Evolutionary conservation across 2,329 filamentous ascomycete species (phyloP).

Genomic region (Fusarium sp.): DNA sequence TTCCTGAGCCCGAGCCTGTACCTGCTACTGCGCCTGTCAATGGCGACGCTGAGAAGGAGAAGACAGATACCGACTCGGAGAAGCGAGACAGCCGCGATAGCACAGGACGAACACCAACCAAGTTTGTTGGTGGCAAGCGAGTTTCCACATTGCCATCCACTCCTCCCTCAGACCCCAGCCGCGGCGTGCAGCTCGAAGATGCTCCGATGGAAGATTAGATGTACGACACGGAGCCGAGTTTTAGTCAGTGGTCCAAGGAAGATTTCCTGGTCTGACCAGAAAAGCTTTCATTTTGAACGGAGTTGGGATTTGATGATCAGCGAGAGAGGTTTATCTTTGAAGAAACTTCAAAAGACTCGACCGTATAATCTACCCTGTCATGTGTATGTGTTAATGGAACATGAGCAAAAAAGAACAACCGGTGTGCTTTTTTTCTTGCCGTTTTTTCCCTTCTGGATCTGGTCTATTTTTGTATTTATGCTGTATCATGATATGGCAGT

Average conservation of each 20-base stretch:
- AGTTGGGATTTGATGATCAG: constrained; percentile 35
- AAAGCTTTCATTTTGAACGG: constrained; percentile 29
- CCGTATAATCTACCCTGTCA: constrained; percentile 38
- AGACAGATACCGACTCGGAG: constrained; percentile 55
- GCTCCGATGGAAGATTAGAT: constrained; percentile 65
- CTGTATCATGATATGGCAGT: constrained; percentile 45
- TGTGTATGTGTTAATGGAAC: constrained; percentile 51
- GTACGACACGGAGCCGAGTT: constrained; percentile 23
- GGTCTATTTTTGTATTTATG: constrained; percentile 48
- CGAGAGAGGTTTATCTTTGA: constrained; percentile 22
- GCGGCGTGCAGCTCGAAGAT: constrained; percentile 67
- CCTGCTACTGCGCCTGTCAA: constrained; percentile 59
- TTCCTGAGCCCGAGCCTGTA: constrained; percentile 71
- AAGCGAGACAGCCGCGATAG: constrained; percentile 79
- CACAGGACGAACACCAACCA: constrained; percentile 61
- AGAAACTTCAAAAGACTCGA: constrained; percentile 21
- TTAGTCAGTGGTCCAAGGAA: constrained; percentile 24
- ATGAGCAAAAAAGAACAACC: constrained; percentile 48
- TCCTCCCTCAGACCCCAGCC: constrained; percentile 51
- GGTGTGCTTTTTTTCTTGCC: constrained; percentile 42
- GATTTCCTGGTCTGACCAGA: constrained; percentile 25
- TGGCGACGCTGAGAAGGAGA: constrained; percentile 52
- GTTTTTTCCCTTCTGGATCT: constrained; percentile 32
- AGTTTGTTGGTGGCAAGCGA: constrained; percentile 66
- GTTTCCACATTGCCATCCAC: constrained; percentile 48